These are phyloP conservation scores for Lactarius sp. DNA, from an alignment of 768 basidiomycete genomes.

Conservation along the genomic window DNA sequence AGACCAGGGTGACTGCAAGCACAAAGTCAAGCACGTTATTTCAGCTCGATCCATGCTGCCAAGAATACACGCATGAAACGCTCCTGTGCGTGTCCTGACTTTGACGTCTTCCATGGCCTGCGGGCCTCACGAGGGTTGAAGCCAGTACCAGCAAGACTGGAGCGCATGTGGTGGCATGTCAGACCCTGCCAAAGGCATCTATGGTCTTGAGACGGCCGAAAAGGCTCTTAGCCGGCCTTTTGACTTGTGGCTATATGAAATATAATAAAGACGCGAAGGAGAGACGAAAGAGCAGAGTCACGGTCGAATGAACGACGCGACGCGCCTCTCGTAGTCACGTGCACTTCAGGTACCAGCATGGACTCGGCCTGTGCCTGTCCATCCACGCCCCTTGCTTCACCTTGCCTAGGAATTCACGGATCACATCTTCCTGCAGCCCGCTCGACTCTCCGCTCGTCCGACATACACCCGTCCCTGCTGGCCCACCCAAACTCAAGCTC, in stretches of 20 bases:
- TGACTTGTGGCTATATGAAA: neutral
- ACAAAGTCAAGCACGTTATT: conserved; percentile 8
- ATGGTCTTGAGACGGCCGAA: conserved; percentile 80
- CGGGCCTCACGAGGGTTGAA: neutral
- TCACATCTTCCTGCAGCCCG: conserved; percentile 72
- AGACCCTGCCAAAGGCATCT: conserved; percentile 99
- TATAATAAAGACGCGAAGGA: neutral
- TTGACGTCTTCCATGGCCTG: conserved; percentile 99
- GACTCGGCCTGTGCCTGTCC: no score
- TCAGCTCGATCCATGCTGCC: neutral
- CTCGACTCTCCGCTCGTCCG: conserved; percentile 65
- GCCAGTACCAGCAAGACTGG: neutral
- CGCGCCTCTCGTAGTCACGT: no score
- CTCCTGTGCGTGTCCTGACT: conserved; percentile 94
- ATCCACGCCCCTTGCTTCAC: conserved; percentile 84
- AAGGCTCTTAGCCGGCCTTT: conserved; percentile 69
- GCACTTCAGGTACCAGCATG: no score
- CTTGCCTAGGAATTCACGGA: conserved; percentile 82
- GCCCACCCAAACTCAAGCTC: conserved; percentile 91
- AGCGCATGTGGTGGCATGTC: conserved; percentile 27
- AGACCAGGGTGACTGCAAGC: conserved; percentile 79
- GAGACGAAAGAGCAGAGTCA: no score
- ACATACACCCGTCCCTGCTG: conserved; percentile 78
- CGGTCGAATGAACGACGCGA: no score
- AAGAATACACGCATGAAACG: conserved; percentile 57